phyloP scores from a whole-genome alignment of 2,329 filamentous ascomycete genomes.

The Fusarium subtropicale region DNA sequence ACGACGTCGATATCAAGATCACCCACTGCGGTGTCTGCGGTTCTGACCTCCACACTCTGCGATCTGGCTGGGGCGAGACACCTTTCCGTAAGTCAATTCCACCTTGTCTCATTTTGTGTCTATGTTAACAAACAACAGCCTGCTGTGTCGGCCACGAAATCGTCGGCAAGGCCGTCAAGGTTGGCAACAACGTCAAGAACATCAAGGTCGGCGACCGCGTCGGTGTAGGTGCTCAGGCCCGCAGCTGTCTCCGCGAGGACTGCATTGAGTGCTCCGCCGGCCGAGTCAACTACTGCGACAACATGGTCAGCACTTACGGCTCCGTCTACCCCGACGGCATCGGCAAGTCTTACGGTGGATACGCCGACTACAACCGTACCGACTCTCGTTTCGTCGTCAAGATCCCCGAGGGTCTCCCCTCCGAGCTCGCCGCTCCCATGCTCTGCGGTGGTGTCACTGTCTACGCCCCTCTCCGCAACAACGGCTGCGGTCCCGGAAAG shows the following conservation, averaged over 20 bases:
- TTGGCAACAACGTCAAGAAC: conserved; percentile 60
- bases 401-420: conserved; percentile 56
- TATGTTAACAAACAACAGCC: conserved; percentile 47
- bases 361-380: conserved; percentile 50
- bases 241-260: conserved; percentile 60
- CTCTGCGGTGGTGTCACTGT: conserved; percentile 77
- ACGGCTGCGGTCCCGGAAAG: conserved; percentile 74
- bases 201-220: conserved; percentile 73
- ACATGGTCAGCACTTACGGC: conserved; percentile 64
- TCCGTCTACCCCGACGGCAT: conserved; percentile 61
- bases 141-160: conserved; percentile 74
- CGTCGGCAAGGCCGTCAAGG: conserved; percentile 66
- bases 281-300: conserved; percentile 56
- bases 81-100: conserved; percentile 52
- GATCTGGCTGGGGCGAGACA: conserved; percentile 62
- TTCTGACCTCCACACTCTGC: conserved; percentile 67
- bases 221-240: conserved; percentile 70
- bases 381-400: conserved; percentile 60
- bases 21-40: conserved; percentile 74
- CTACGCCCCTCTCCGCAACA: conserved; percentile 69
- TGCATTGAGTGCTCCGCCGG: conserved; percentile 58
- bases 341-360: conserved; percentile 60
- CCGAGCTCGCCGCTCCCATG: conserved; percentile 67
- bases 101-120: background rate
- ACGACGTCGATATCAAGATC: conserved; percentile 72